Evolutionary conservation across 768 basidiomycete species (phyloP).

Genomic region (Leccinum broughii): DNA sequence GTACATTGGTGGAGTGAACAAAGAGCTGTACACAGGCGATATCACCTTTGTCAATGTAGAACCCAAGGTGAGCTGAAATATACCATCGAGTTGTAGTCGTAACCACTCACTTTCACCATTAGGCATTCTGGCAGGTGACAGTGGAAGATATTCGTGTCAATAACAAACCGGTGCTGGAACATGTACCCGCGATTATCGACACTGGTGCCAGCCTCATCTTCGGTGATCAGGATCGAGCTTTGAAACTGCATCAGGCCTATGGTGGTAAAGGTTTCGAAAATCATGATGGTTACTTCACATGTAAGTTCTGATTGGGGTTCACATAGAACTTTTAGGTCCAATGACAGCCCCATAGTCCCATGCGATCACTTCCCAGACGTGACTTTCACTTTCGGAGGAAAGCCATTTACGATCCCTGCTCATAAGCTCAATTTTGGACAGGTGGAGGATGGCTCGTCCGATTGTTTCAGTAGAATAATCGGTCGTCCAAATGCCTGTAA

Average conservation of each 20-base stretch:
- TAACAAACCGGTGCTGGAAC: too few species aligned
- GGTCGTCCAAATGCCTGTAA: too few species aligned
- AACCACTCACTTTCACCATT: too few species aligned
- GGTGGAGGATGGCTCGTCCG: too few species aligned
- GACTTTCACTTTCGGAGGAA: neutral
- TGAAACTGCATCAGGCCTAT: neutral
- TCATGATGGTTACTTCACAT: neutral
- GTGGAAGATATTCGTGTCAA: too few species aligned
- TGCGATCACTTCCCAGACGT: neutral
- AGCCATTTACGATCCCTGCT: neutral
- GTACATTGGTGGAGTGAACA: neutral
- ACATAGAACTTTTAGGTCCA: neutral
- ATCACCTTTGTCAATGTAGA: neutral
- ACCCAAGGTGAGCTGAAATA: neutral
- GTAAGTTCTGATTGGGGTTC: neutral
- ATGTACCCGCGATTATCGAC: neutral
- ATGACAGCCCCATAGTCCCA: neutral
- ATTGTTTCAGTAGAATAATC: too few species aligned
- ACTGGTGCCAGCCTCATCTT: neutral
- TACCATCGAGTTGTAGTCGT: neutral
- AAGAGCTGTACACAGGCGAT: neutral
- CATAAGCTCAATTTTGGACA: too few species aligned
- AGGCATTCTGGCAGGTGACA: too few species aligned
- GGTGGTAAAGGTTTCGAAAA: neutral
- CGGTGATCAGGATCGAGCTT: neutral